Conservation (phyloP, 129 eudicot species). For the carrot (Daucus carota) region DNA sequence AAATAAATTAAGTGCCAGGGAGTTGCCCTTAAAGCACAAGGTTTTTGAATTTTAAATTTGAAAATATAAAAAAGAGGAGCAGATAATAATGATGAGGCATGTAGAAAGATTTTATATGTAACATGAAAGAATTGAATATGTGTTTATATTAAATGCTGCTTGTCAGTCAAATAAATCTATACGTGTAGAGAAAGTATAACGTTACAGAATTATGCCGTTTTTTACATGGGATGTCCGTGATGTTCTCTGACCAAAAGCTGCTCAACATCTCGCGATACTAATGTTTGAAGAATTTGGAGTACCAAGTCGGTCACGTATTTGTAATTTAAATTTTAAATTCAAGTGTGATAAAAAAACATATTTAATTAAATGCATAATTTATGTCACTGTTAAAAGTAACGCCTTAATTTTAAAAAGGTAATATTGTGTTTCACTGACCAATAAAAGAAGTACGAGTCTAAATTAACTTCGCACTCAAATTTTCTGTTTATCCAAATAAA, state of each 20-base stretch:
- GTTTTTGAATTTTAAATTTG: not conserved
- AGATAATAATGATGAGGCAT: slow-evolving; percentile 1
- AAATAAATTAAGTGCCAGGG: not conserved
- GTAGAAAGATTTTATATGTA: not conserved
- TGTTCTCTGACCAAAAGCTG: slow-evolving; percentile 4
- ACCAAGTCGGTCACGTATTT: not conserved
- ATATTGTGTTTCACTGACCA: no score
- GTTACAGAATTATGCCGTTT: not conserved
- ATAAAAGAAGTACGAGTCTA: no score
- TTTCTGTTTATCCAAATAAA: no score
- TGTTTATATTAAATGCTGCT: not conserved
- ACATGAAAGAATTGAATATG: slow-evolving; percentile 3
- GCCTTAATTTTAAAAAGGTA: no score
- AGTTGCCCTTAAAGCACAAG: not conserved
- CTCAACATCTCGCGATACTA: not conserved
- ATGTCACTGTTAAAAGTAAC: no score
- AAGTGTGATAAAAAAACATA: no score
- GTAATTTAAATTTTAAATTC: no score
- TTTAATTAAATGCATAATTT: no score
- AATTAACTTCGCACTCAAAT: no score
- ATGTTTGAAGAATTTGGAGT: not conserved
- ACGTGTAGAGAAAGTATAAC: not conserved
- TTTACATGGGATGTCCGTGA: slow-evolving; percentile 7
- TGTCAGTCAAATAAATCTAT: slow-evolving; percentile 1
- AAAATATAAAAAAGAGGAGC: not conserved